phyloP scores from a whole-genome alignment of 345 rosid genomes.

The Melaleuca alternifolia region DNA sequence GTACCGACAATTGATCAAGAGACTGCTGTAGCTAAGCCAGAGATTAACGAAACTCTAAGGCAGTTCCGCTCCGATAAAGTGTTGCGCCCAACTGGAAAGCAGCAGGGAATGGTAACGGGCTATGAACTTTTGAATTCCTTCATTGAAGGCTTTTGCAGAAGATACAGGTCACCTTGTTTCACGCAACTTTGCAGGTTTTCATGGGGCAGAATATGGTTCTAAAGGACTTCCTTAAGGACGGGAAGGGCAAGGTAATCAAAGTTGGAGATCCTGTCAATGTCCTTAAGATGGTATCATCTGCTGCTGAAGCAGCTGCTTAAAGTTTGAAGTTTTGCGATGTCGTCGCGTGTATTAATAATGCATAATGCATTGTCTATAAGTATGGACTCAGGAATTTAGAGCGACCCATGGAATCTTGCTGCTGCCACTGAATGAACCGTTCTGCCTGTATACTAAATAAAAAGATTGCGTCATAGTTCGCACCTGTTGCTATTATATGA shows the following conservation, averaged over 20 bases:
- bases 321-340: not conserved
- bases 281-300: slow-evolving; percentile 39
- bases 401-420: not conserved
- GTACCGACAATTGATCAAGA: slow-evolving; percentile 67
- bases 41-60: slow-evolving; percentile 59
- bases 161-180: not conserved
- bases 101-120: slow-evolving; percentile 53
- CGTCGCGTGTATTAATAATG: not conserved
- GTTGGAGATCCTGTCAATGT: slow-evolving; percentile 66
- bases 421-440: not conserved
- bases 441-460: not conserved
- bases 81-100: slow-evolving; percentile 54
- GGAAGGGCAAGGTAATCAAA: slow-evolving; percentile 32
- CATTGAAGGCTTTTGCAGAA: not conserved
- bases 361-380: not conserved
- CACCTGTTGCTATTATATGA: not conserved
- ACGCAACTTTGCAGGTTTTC: slow-evolving; percentile 41
- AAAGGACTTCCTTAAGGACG: slow-evolving; percentile 25
- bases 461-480: not conserved
- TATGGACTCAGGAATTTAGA: not conserved
- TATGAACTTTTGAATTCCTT: not conserved
- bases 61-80: slow-evolving; percentile 51
- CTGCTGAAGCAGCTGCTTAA: slow-evolving; percentile 71
- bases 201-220: slow-evolving; percentile 82
- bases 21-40: slow-evolving; percentile 45